Evolutionary conservation across 2,329 filamentous ascomycete genomes (phyloP), one percentile per base, ranked within the genome.

Genomic region (Apiospora marii): DNA sequence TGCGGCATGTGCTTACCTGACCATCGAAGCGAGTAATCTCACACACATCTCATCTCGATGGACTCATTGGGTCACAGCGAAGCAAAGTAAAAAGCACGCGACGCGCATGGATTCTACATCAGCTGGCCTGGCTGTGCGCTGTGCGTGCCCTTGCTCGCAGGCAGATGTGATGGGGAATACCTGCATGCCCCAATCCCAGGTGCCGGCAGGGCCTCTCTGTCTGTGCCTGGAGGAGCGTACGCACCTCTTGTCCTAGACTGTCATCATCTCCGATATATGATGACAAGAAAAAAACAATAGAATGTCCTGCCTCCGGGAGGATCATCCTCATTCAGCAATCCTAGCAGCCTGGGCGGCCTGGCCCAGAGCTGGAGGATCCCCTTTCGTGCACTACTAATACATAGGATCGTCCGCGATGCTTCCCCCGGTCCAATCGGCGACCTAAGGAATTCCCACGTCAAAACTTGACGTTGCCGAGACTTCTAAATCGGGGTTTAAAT

Each of bases 261-360:
- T 64, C 19, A 41, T 64, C 34, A 64, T 64, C 34, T 64, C 58
- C 58, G 58, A 34, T 37, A 64, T 64, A 64, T 64, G 58, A 64
- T 64, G 58, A 41, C 34, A 64, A 41, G 19, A 41, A 22, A 61
- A 64, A 64, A 41, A n/a, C 22, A 22, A 41, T 37, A 64, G 41
- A 37, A 41, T 10, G 19, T 41, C 58, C 30, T 41, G 12, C 49
- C n/a, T 41, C 14, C 10, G 22, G 34, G 19, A 64, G 58, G 34
- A 64, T 64, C 34, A 24, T 64, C 34, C 58, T 37, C 30, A 61
- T 64, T n/a, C 58, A 34, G 58, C 22, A 22, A 51, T 12, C 49
- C 58, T 61, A 16, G 53, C 30, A 22, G 16, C 30, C 53, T 61
- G 16, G 53, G 53, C 53, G 16, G 5, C 16, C 24, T 34, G 51